Base-by-base conservation (phyloP, 257 asterid species). In the Cynanchum wilfordii region DNA sequence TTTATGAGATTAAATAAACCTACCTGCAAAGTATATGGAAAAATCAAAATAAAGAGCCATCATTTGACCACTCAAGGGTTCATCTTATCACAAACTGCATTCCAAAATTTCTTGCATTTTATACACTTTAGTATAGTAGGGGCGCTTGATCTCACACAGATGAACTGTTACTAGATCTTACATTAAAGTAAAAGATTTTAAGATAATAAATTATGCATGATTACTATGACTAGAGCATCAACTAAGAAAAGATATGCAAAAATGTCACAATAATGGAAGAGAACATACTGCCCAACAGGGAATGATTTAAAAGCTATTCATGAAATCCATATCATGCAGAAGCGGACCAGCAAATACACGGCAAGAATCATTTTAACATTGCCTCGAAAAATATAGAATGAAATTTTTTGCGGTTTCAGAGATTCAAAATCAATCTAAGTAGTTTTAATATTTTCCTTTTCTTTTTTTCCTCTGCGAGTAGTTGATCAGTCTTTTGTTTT, bases 1-100 rank as follows among this genome's bases (percentile, higher is more conserved):
- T 89, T 95, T 72, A 80, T 89, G 76, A 95, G 96, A 86, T 92
- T 90, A 70, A 86, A 87, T 66, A 92, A 92, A 47, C 96, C 94
- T 73, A 90, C 97, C 99, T 94, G 90, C 72, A 72, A 78, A 72
- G 60, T 15, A n/a, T 11, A 20, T 19, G 44, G 11, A 47, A 11
- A 36, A 19, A 75, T 38, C 30, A 2, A 17, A 75, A 30, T n/a
- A 13, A 16, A 38, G 42, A 10, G 27, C 19, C 62, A 76, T 22
- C 27, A 30, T 55, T 44, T 4, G 15, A 70, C 11, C 47, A 44
- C 15, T 27, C 3, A 52, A 40, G 47, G 19, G 30, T 16, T 69
- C 7, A 20, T 68, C 42, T 24, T 68, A 29, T 24, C 49, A 56
- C 50, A 40, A 25, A 54, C 66, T 17, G 47, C 47, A 30, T 16